Evolutionary conservation across 2,329 filamentous ascomycete genomes (phyloP).

Genomic region (Scedosporium aurantiacum): DNA sequence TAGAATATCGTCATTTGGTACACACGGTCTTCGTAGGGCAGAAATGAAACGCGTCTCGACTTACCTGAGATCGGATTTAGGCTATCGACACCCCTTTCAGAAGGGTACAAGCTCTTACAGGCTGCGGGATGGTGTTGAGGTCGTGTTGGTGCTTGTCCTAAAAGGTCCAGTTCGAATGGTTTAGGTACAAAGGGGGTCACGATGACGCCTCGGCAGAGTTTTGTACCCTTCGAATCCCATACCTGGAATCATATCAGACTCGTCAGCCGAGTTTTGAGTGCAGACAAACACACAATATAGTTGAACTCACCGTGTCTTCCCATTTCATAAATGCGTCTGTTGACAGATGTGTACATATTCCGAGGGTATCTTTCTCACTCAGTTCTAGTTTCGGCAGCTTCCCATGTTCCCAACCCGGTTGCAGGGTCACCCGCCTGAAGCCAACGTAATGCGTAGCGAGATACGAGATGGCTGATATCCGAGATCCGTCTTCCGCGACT

Average conservation of each 20-base stretch:
- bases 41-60: conserved; percentile 12
- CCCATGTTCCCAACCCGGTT: conserved; percentile 22
- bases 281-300: neutral
- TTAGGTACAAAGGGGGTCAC: conserved; percentile 38
- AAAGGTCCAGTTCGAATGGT: conserved; percentile 38
- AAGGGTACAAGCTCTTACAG: conserved; percentile 34
- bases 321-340: conserved; percentile 45
- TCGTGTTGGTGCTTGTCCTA: conserved; percentile 14
- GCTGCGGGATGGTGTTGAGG: conserved; percentile 27
- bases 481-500: conserved; percentile 16
- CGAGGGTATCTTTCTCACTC: conserved; percentile 28
- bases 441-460: conserved; percentile 41
- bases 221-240: conserved; percentile 25
- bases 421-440: conserved; percentile 38
- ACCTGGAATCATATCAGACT: conserved; percentile 23
- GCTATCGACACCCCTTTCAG: conserved; percentile 17
- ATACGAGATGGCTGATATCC: conserved; percentile 37
- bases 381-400: conserved; percentile 26
- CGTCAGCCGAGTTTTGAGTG: neutral
- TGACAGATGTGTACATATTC: conserved; percentile 38
- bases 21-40: conserved; percentile 7
- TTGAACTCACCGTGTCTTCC: conserved; percentile 34
- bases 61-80: conserved; percentile 36
- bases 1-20: neutral
- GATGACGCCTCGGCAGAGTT: conserved; percentile 41